Percentiles rank a stretch among this genome's conserved stretches.
These are phyloP conservation scores for Corchorus olitorius DNA, from an alignment of 345 rosid genomes.

Conservation along the genomic window DNA sequence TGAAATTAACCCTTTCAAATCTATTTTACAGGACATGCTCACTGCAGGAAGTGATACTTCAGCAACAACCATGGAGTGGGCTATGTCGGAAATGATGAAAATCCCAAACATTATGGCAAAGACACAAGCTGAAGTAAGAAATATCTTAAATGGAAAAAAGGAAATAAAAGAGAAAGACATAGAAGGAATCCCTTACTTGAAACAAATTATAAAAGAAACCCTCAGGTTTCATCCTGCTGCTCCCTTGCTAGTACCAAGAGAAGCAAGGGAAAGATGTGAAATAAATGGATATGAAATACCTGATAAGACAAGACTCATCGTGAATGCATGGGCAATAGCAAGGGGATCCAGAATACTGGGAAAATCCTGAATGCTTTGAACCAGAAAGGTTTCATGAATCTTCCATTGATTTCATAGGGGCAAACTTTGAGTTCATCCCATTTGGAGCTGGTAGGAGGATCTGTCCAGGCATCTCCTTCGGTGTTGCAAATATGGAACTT, in stretches of 20 bases:
- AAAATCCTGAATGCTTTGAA: conserved; percentile 13
- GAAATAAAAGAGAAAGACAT: conserved; percentile 25
- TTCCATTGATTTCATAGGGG: conserved; percentile 23
- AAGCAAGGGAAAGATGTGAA: conserved; percentile 27
- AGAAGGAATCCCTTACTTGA: conserved; percentile 17
- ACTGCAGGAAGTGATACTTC: conserved; percentile 31
- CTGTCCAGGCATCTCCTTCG: conserved; percentile 23
- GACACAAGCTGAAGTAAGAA: conserved; percentile 22
- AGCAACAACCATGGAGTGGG: conserved; percentile 30
- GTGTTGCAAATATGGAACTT: conserved; percentile 16
- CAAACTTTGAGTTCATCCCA: conserved; percentile 23
- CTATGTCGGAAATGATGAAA: conserved; percentile 23
- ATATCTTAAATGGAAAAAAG: conserved; percentile 13
- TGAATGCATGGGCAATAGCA: conserved; percentile 33
- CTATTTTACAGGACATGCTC: conserved; percentile 22
- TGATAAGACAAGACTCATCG: conserved; percentile 23
- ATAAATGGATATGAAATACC: conserved; percentile 30
- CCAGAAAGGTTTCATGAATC: conserved; percentile 19
- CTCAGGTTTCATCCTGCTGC: conserved; percentile 29
- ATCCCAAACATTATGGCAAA: conserved; percentile 20
- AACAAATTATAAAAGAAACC: conserved; percentile 25
- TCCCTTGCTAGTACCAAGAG: conserved; percentile 26
- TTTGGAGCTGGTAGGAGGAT: conserved; percentile 28
- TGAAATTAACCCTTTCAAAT: no score
- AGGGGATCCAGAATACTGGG: conserved; percentile 37